These are phyloP conservation scores for Salix caprea DNA, from an alignment of 345 rosid genomes.

Conservation along the genomic window DNA sequence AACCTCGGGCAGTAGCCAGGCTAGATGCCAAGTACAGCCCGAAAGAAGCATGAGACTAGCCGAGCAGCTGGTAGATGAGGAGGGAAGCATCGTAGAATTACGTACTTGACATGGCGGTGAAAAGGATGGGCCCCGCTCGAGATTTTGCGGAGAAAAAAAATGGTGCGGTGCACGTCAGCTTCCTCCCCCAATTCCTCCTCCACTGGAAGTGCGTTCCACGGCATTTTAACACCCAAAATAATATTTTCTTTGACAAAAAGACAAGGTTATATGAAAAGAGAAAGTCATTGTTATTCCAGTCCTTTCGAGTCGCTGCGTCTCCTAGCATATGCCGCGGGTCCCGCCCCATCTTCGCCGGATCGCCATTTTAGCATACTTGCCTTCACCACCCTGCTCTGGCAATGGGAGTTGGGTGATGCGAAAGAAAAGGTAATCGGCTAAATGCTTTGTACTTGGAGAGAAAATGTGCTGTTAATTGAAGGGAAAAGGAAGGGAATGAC, in stretches of 20 bases:
- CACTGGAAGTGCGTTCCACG: conserved; percentile 74
- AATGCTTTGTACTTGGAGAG: not conserved
- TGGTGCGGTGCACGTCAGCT: conserved; percentile 63
- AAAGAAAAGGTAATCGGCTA: not conserved
- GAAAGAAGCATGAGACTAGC: not conserved
- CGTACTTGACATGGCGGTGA: conserved; percentile 4
- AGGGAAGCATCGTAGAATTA: not conserved
- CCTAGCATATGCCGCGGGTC: conserved; percentile 31
- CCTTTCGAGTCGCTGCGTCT: conserved; percentile 41
- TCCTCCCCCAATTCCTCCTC: conserved; percentile 41
- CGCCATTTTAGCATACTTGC: not conserved
- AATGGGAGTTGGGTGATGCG: not conserved
- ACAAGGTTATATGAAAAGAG: not conserved
- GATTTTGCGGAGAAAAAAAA: not conserved
- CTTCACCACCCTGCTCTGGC: not conserved
- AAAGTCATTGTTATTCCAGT: not conserved
- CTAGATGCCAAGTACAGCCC: not conserved
- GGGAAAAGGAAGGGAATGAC: not conserved
- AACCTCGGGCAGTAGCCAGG: not conserved
- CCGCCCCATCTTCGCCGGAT: conserved; percentile 7
- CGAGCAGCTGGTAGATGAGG: not conserved
- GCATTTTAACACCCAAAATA: conserved; percentile 21
- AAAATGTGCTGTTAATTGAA: not conserved
- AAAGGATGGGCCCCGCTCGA: conserved; percentile 13
- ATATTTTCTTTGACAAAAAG: not conserved